These are phyloP conservation scores for Globisporangium irregulare DNA, from an alignment of 352 stramenopile species.

Conservation along the genomic window DNA sequence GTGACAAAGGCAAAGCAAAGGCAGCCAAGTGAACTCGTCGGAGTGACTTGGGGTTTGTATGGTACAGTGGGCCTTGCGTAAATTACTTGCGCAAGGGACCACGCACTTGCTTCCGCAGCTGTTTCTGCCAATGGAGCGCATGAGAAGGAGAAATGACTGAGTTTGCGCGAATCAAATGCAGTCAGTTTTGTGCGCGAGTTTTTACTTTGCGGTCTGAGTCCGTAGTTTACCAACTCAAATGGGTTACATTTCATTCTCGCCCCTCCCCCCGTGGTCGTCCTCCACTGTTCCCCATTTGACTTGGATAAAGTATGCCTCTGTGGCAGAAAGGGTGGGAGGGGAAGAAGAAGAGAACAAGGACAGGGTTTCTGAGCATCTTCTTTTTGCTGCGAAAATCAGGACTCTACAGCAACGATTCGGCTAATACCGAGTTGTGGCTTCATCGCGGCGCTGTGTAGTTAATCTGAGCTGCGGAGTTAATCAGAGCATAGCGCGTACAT, in stretches of 20 bases:
- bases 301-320: background rate
- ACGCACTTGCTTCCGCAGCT: background rate
- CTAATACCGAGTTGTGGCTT: background rate
- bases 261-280: background rate
- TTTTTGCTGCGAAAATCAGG: background rate
- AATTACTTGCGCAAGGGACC: background rate
- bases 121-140: too few species aligned
- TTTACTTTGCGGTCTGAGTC: background rate
- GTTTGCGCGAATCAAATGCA: too few species aligned
- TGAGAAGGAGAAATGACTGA: too few species aligned
- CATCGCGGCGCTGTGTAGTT: background rate
- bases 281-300: slow-evolving; percentile 2
- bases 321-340: background rate
- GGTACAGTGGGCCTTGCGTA: background rate
- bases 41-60: background rate
- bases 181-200: background rate
- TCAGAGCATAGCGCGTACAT: too few species aligned
- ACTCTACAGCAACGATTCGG: background rate
- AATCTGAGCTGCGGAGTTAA: too few species aligned
- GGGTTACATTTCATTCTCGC: background rate
- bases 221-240: background rate
- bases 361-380: background rate
- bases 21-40: background rate
- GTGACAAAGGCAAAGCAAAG: slow-evolving; percentile 1
- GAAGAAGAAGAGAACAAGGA: slow-evolving; percentile 2